These are phyloP conservation scores for Parmelia sp. DNA, from an alignment of 495 filamentous ascomycete species.

Conservation along the genomic window DNA sequence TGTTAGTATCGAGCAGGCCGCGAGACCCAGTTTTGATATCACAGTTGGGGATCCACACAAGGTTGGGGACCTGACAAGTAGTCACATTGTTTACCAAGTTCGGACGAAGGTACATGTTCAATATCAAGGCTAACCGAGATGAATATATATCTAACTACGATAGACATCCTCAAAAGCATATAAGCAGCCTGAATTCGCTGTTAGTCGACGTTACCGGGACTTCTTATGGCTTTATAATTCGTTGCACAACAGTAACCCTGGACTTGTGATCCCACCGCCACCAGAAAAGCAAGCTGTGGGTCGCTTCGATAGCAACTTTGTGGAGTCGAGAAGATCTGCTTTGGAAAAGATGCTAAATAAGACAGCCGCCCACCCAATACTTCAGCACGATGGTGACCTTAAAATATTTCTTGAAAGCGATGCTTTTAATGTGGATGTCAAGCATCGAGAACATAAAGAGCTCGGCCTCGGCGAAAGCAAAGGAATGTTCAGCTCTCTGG, in stretches of 20 bases:
- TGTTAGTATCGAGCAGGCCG: constrained; percentile 80
- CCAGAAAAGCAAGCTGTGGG: constrained; percentile 98
- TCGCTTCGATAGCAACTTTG: constrained; percentile 93
- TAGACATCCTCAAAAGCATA: constrained; percentile 96
- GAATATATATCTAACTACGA: constrained; percentile 22
- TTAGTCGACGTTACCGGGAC: constrained; percentile 89
- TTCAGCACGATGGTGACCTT: constrained; percentile 88
- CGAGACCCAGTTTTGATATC: constrained; percentile 87
- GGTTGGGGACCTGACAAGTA: constrained; percentile 91
- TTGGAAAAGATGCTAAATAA: constrained; percentile 97
- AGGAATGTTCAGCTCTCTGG: constrained; percentile 81
- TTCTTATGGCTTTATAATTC: constrained; percentile 96
- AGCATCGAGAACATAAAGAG: constrained; percentile 93
- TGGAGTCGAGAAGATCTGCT: constrained; percentile 82
- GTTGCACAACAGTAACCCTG: constrained; percentile 88
- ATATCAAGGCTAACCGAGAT: not conserved
- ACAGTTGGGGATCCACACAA: constrained; percentile 94
- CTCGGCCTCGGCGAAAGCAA: constrained; percentile 83
- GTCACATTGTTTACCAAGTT: constrained; percentile 95
- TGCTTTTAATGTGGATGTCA: constrained; percentile 89
- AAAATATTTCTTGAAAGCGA: constrained; percentile 97
- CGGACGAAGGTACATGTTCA: constrained; percentile 67
- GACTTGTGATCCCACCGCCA: constrained; percentile 89
- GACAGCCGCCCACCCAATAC: constrained; percentile 77
- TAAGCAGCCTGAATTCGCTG: constrained; percentile 79